Evolutionary conservation across 331 rosid genomes (phyloP), one percentile per base, ranked within the genome.

Genomic region (Telfairia occidentalis): DNA sequence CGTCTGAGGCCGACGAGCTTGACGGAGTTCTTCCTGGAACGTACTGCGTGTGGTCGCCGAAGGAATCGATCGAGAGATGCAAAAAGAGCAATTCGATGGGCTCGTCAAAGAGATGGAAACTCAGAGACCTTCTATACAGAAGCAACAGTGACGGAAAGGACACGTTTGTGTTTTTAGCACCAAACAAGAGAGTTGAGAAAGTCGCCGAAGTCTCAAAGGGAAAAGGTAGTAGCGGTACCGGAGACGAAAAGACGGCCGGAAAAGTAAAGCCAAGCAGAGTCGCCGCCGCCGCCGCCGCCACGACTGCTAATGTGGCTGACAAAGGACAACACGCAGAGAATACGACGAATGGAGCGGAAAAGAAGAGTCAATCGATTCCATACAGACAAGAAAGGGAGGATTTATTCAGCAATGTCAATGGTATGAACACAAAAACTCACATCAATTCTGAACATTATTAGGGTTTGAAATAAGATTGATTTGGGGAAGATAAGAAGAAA

Each of bases 1-100:
- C 92, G 3, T 89, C 96, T 9, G 89, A 89, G 64, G 76, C 89
- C 5, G 96, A 88, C 35, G 89, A 92, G 0, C 84, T 86, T 23
- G 87, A 78, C 42, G 89, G 87, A 15, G 69, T 87, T 3, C 29
- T 75, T 7, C 76, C 80, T 0, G 93, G 78, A 40, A 79, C 83
- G 0, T 90, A 83, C 83, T 95, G 99, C 40, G 86, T 79, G 13
- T 92, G 99, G 99, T 75, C 81, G 19, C 96, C 96, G n/a, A 55
- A 42, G 10, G 52, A 1, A 9, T 76, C 86, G 5, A 72, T 61
- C 32, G 79, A 23, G 2, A 79, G 76, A 57, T 52, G 89, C 60
- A 92, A 86, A 78, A 92, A 88, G 78, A 85, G 85, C 82, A 77
- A 60, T 45, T 89, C 93, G 4, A 55, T 87, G 0, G 91, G 83